Evolutionary conservation across 768 basidiomycete genomes (phyloP).

Genomic region (Mycena alexandri): DNA sequence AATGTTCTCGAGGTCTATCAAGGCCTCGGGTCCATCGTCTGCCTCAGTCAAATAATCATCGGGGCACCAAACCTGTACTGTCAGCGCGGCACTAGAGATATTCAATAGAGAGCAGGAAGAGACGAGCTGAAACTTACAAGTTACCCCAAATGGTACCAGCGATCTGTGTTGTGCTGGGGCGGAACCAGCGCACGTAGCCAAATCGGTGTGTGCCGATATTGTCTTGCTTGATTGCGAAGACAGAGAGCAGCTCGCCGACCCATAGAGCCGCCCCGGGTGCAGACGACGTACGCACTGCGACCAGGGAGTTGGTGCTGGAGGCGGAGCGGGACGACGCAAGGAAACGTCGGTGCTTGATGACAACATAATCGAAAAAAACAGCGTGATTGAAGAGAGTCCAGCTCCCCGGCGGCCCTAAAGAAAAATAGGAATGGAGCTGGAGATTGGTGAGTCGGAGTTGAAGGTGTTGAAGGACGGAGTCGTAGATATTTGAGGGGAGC

Average conservation of each 20-base stretch:
- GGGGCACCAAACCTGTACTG: constrained; percentile 4
- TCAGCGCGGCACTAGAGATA: neutral
- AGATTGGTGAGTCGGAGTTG: constrained; percentile 1
- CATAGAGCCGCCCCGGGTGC: neutral
- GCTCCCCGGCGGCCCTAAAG: neutral
- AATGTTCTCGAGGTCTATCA: constrained; percentile 12
- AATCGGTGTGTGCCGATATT: neutral
- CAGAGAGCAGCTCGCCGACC: constrained; percentile 10
- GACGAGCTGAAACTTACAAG: constrained; percentile 5
- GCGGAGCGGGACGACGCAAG: constrained; percentile 3
- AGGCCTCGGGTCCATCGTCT: neutral
- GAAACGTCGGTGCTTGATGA: constrained; percentile 3
- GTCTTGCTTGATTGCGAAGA: constrained; percentile 4
- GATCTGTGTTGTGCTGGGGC: neutral
- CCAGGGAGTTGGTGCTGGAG: neutral
- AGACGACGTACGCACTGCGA: constrained; percentile 4
- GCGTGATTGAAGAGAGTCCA: neutral
- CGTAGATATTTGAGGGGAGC: neutral
- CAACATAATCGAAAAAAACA: constrained; percentile 6
- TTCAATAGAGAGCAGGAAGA: too few relatives aligned
- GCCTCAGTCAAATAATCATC: neutral
- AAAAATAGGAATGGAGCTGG: constrained; percentile 5
- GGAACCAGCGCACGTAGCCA: constrained; percentile 21
- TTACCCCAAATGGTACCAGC: constrained; percentile 2
- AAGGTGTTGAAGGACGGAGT: constrained; percentile 4